Percentiles rank a stretch among this genome's conserved stretches.
Evolutionary conservation across 2,329 filamentous ascomycete species (phyloP).

Genomic region (Colletotrichum incanum): DNA sequence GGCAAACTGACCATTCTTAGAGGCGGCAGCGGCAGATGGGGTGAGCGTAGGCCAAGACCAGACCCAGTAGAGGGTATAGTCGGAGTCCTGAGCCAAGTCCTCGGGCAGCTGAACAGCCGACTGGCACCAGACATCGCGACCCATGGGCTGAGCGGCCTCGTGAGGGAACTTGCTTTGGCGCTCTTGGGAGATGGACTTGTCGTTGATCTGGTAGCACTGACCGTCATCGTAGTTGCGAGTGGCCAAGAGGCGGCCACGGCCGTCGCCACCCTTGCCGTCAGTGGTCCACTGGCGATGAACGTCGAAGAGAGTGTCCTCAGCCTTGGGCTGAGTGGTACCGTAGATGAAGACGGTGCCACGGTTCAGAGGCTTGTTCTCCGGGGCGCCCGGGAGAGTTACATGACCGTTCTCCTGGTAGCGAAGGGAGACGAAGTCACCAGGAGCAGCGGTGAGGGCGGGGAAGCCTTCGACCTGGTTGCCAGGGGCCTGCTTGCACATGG

Average conservation of each 20-base stretch:
- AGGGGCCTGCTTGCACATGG: conserved; percentile 27
- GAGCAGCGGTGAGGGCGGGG: conserved; percentile 72
- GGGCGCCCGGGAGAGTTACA: conserved; percentile 72
- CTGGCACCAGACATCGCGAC: conserved; percentile 82
- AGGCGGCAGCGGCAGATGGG: conserved; percentile 57
- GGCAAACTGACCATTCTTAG: conserved; percentile 59
- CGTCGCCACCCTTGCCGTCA: conserved; percentile 86
- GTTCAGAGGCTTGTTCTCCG: conserved; percentile 73
- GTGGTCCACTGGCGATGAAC: conserved; percentile 85
- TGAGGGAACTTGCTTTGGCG: conserved; percentile 73
- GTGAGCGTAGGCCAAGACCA: conserved; percentile 89
- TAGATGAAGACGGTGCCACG: conserved; percentile 84
- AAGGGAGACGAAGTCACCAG: conserved; percentile 77
- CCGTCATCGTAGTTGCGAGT: conserved; percentile 90
- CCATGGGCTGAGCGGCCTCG: conserved; percentile 65
- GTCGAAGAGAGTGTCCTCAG: conserved; percentile 67
- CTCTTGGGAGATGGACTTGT: conserved; percentile 67
- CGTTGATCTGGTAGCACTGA: conserved; percentile 87
- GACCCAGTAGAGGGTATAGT: conserved; percentile 93
- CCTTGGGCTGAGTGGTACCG: conserved; percentile 74
- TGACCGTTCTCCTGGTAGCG: conserved; percentile 84
- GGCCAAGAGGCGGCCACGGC: conserved; percentile 81
- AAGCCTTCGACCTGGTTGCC: conserved; percentile 54
- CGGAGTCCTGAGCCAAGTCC: conserved; percentile 72
- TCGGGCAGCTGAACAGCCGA: conserved; percentile 83